A percentile compares a stretch with the other conserved stretches of the same genome.
Conservation (phyloP, 179 eudicot genomes). For the Gypsophila paniculata region DNA sequence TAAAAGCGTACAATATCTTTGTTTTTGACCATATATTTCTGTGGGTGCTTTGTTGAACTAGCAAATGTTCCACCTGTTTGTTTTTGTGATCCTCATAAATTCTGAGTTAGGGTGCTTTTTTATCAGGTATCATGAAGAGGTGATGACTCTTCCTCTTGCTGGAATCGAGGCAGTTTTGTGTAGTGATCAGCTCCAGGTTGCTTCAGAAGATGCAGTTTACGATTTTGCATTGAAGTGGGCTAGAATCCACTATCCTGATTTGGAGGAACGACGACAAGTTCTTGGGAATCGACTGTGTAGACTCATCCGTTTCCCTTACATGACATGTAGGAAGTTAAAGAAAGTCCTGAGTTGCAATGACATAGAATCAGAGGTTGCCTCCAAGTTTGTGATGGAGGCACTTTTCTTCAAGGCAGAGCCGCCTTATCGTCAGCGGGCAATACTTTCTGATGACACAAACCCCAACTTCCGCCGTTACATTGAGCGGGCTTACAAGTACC, state of each 20-base stretch:
- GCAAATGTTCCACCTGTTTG: not conserved
- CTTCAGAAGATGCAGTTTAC: constrained; percentile 72
- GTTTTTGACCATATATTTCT: not conserved
- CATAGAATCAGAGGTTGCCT: constrained; percentile 47
- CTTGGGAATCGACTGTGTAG: constrained; percentile 42
- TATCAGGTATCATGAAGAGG: constrained; percentile 72
- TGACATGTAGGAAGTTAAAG: constrained; percentile 58
- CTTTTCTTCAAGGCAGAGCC: constrained; percentile 73
- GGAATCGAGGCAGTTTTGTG: constrained; percentile 69
- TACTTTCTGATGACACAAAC: constrained; percentile 38
- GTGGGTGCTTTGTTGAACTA: not conserved
- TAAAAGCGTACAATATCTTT: not conserved
- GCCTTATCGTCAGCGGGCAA: constrained; percentile 55
- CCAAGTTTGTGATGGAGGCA: constrained; percentile 59
- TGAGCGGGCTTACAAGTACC: constrained; percentile 63
- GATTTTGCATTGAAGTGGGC: constrained; percentile 80
- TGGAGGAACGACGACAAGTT: constrained; percentile 53
- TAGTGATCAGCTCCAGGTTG: constrained; percentile 62
- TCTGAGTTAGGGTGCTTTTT: constrained; percentile 1
- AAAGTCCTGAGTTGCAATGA: constrained; percentile 59
- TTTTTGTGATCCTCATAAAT: not conserved
- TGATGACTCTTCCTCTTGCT: constrained; percentile 52
- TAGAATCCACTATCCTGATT: constrained; percentile 48
- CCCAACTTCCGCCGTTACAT: constrained; percentile 29
- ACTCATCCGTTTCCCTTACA: constrained; percentile 66